phyloP scores from a whole-genome alignment of 208 protist genomes.

The Phytomonas serpens region DNA sequence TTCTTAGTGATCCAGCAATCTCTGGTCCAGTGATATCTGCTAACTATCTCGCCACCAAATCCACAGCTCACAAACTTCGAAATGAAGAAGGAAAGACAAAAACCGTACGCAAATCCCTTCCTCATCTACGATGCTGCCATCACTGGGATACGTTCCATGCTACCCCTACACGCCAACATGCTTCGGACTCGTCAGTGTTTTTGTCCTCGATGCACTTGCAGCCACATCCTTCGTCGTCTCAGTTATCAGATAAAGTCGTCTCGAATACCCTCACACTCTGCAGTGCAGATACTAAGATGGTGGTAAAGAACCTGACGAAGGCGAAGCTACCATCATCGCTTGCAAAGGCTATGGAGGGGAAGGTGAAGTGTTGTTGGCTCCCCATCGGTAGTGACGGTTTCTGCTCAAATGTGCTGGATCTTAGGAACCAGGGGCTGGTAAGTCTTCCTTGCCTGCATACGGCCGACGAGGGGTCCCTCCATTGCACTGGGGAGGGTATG shows the following conservation, averaged over 20 bases:
- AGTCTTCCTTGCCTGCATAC: conserved; percentile 43
- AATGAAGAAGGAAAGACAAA: not conserved
- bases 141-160: not conserved
- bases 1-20: not conserved
- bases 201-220: not conserved
- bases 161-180: not conserved
- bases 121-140: not conserved
- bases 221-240: not conserved
- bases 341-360: not conserved
- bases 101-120: not conserved
- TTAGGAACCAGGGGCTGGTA: conserved; percentile 14
- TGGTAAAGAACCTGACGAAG: not conserved
- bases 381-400: not conserved
- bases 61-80: not conserved
- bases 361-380: not conserved
- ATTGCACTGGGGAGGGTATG: conserved; percentile 28
- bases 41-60: not conserved
- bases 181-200: not conserved
- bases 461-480: conserved; percentile 10
- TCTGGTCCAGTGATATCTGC: not conserved
- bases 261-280: not conserved
- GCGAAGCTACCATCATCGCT: not conserved
- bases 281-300: not conserved
- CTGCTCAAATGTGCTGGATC: conserved; percentile 16
- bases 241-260: not conserved